Evolutionary conservation across 805 yeast genomes (phyloP), one percentile per base, ranked within the genome.

Genomic region (Sugiyamaella marilandica): DNA sequence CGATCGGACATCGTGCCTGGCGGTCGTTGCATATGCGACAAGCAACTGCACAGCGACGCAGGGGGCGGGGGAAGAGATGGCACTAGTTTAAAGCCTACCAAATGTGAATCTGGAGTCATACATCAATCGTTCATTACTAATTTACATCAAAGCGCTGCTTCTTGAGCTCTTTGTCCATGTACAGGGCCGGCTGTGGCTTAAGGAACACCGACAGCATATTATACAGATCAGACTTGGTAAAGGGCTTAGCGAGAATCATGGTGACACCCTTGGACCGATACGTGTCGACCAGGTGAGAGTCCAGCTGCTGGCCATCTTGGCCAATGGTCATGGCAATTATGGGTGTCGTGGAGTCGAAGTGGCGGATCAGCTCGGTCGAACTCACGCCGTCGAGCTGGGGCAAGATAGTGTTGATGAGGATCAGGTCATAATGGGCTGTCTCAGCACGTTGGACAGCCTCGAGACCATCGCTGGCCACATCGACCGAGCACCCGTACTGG

Each of bases 221-320:
- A 63, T 84, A 87, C 53, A 94, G 74, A 65, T 88, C 96, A 59
- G 84, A 87, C 64, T 87, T 89, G 1, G 95, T 85, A 66, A 94
- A 94, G 1, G 99, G 99, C 65, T 94, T 89, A 3, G 96, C 95
- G 57, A 94, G 73, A 35, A 94, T 88, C 68, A 89, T 96, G 54
- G 87, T 84, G 88, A 90, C 90, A 3, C 97, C 97, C 63, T 89
- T 88, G 60, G 84, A 85, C 55, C 87, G 71, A 66, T 87, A 89
- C 1, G 83, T 50, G 11, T 52, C 57, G 21, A 41, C 48, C 5
- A 29, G 32, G 21, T 33, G 47, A 2, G 47, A 18, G 34, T 41
- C 47, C n/a, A 49, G 10, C 13, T 32, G 35, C 14, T 44, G 36
- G 37, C 45, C 45, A 24, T 49, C 52, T 10, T 45, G 43, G 49